These are phyloP conservation scores for Boletus eberwhitei DNA, from an alignment of 768 basidiomycete species.

Conservation along the genomic window DNA sequence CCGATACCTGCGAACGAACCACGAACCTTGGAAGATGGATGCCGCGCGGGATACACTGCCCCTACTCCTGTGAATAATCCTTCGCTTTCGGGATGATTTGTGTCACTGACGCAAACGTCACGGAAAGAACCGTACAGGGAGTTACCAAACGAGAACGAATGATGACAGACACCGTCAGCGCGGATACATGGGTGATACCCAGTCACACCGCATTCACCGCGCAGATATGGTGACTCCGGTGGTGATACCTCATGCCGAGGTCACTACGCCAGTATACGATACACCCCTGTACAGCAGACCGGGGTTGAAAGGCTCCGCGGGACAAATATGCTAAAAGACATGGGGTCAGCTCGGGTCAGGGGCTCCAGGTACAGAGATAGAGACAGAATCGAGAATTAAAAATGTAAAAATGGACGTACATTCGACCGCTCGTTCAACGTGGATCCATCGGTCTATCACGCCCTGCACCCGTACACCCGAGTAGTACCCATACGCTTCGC, in stretches of 20 bases:
- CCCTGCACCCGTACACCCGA: conserved; percentile 65
- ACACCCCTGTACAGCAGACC: conserved; percentile 80
- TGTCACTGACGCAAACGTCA: background rate
- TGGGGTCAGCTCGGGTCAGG: background rate
- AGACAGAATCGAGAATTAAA: no score
- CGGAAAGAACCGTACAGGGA: conserved; percentile 60
- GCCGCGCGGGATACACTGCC: background rate
- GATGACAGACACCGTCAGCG: conserved; percentile 84
- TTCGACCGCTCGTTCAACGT: conserved; percentile 80
- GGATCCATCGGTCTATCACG: conserved; percentile 79
- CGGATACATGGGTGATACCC: conserved; percentile 45
- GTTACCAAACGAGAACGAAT: conserved; percentile 71
- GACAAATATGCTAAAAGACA: conserved; percentile 57
- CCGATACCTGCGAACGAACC: background rate
- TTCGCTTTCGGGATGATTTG: background rate
- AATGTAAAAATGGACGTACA: conserved; percentile 45
- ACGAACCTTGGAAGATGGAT: background rate
- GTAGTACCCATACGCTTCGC: conserved; percentile 54
- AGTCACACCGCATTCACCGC: no score
- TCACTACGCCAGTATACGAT: no score
- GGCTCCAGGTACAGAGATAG: background rate
- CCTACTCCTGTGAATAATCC: background rate
- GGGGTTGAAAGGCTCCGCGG: conserved; percentile 80
- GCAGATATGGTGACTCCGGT: no score
- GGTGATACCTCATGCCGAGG: no score